phyloP scores from a whole-genome alignment of 1,139 yeast species.

The Candida sp. region DNA sequence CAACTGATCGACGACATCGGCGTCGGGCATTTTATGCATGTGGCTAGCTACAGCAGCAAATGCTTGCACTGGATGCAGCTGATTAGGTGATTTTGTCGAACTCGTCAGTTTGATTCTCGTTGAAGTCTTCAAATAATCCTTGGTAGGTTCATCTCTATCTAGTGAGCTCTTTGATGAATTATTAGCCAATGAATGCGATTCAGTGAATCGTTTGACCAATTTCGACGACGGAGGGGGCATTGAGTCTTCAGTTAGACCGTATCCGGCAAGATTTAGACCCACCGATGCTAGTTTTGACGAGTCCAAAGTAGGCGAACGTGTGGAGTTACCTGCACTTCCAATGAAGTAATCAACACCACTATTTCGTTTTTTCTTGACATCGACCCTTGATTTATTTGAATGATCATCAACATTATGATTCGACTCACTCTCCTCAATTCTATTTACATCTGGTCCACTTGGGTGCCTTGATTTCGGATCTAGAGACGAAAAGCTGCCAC shows the following conservation, averaged over 20 bases:
- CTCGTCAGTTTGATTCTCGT: slow-evolving; percentile 2
- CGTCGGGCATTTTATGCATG: slow-evolving; percentile 32
- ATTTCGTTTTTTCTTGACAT: background rate
- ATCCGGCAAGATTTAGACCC: slow-evolving; percentile 21
- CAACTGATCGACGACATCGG: slow-evolving; percentile 33
- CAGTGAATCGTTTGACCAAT: background rate
- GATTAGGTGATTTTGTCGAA: slow-evolving; percentile 1
- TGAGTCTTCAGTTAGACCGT: slow-evolving; percentile 25
- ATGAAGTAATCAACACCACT: background rate
- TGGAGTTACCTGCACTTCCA: background rate
- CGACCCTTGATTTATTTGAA: background rate
- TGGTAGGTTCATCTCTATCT: background rate
- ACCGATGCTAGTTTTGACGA: slow-evolving; percentile 12
- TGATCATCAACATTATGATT: background rate
- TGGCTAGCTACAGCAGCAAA: slow-evolving; percentile 29
- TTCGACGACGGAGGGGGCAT: slow-evolving; percentile 19
- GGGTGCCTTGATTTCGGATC: slow-evolving; percentile 25
- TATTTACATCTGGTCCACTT: background rate
- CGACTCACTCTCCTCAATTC: background rate
- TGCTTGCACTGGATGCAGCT: slow-evolving; percentile 21
- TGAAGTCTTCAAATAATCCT: slow-evolving; percentile 4
- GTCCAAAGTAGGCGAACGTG: background rate
- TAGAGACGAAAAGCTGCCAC: slow-evolving; percentile 21
- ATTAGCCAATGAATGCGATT: background rate
- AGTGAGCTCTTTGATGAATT: background rate